A percentile compares a stretch with the other conserved stretches of the same genome.
Conservation (phyloP, 441 rosid genomes). For the Brassica balearica region DNA sequence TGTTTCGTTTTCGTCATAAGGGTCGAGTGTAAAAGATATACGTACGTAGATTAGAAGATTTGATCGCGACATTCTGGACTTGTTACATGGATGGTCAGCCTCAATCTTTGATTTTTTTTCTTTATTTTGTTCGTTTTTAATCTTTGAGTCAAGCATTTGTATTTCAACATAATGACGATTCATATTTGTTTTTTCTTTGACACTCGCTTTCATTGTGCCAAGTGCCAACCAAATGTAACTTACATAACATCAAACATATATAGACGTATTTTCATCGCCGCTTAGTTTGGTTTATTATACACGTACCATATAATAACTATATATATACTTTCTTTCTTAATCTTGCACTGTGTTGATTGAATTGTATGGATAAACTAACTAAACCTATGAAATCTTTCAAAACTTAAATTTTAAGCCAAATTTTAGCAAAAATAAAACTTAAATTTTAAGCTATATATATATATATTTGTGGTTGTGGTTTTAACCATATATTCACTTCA, state of each 20-base stretch:
- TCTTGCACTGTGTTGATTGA: not conserved
- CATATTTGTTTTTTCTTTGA: not conserved
- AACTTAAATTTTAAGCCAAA: not conserved
- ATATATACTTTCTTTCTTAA: not conserved
- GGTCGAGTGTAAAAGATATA: not conserved
- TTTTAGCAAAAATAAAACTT: too few species aligned
- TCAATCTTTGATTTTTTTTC: slow-evolving; percentile 13
- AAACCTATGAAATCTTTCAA: not conserved
- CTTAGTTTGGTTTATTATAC: slow-evolving; percentile 29
- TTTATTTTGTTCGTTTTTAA: not conserved
- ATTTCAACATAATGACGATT: slow-evolving; percentile 40
- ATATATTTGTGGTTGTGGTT: not conserved
- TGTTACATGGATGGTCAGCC: slow-evolving; percentile 27
- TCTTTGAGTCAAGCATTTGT: slow-evolving; percentile 8
- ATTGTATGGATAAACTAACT: not conserved
- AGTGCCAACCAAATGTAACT: not conserved
- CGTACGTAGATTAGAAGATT: slow-evolving; percentile 12
- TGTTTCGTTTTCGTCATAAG: not conserved
- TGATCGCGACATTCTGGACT: slow-evolving; percentile 40
- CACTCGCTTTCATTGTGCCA: slow-evolving; percentile 37
- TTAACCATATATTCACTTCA: not conserved
- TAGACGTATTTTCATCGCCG: slow-evolving; percentile 21
- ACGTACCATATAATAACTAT: not conserved
- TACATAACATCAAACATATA: not conserved
- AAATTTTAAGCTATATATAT: too few species aligned